These are phyloP conservation scores for Blepharisma stoltei DNA, from an alignment of 73 alveolate genomes.

Conservation along the genomic window DNA sequence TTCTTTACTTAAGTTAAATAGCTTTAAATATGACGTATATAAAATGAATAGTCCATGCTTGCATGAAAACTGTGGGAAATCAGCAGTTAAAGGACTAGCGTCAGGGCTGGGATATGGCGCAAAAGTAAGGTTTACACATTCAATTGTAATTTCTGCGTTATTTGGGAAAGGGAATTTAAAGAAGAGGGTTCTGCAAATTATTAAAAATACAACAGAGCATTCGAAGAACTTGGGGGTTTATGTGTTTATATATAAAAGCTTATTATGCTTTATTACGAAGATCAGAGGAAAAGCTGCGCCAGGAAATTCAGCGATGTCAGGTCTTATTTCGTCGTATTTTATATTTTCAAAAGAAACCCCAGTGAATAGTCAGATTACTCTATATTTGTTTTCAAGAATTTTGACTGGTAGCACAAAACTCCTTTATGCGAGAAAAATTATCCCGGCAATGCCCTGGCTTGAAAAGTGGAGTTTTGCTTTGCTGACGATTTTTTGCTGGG, in stretches of 20 bases:
- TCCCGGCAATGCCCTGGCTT: conserved; percentile 39
- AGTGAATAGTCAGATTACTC: conserved; percentile 65
- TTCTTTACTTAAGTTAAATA: too few species aligned
- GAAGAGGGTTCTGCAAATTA: conserved; percentile 46
- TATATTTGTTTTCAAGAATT: conserved; percentile 63
- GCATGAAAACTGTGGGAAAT: conserved; percentile 47
- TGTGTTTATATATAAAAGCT: conserved; percentile 62
- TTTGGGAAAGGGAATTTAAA: conserved; percentile 54
- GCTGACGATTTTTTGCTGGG: conserved; percentile 66
- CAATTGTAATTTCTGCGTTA: conserved; percentile 78
- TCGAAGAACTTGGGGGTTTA: conserved; percentile 65
- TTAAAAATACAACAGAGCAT: conserved; percentile 63
- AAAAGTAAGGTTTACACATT: conserved; percentile 74
- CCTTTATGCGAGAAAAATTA: conserved; percentile 36
- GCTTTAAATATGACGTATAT: too few species aligned
- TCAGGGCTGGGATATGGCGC: conserved; percentile 81
- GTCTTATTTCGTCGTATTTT: conserved; percentile 53
- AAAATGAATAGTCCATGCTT: conserved; percentile 43
- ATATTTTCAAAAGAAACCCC: conserved; percentile 64
- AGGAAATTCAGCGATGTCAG: conserved; percentile 59
- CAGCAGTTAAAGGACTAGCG: conserved; percentile 70
- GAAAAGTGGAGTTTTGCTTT: conserved; percentile 42
- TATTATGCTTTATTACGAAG: conserved; percentile 49
- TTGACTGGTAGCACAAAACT: conserved; percentile 53
- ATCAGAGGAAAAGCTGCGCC: conserved; percentile 42